Percentiles rank a stretch among this genome's conserved stretches.
Conservation (phyloP, 306 rosid genomes). For the Hippophae gyantsensis region DNA sequence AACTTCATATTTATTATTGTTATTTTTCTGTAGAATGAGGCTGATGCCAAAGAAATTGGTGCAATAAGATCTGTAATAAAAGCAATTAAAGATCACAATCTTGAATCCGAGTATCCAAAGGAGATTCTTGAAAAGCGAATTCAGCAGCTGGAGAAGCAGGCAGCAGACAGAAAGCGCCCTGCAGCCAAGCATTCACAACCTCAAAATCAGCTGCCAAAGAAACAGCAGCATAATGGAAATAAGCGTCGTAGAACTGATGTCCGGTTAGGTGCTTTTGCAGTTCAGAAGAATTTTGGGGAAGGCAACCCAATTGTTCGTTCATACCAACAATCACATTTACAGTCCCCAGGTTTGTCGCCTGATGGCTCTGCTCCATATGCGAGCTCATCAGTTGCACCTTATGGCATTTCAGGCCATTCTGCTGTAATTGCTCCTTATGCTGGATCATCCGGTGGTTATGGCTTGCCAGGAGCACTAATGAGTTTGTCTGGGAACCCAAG, state of each 20-base stretch:
- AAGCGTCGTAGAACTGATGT: conserved; percentile 36
- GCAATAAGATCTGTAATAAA: conserved; percentile 49
- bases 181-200: conserved; percentile 26
- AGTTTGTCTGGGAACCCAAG: conserved; percentile 40
- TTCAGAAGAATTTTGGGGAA: conserved; percentile 16
- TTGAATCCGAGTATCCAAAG: conserved; percentile 50
- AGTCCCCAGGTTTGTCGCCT: conserved; percentile 42
- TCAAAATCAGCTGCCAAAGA: conserved; percentile 20
- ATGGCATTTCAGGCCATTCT: conserved; percentile 37
- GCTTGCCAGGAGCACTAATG: conserved; percentile 36
- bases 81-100: conserved; percentile 50
- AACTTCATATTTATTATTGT: conserved; percentile 2
- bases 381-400: conserved; percentile 35
- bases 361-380: conserved; percentile 33
- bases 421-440: conserved; percentile 32
- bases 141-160: conserved; percentile 45
- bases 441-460: conserved; percentile 46
- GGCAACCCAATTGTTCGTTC: conserved; percentile 24
- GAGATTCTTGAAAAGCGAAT: conserved; percentile 48
- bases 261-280: conserved; percentile 30
- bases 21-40: conserved; percentile 46
- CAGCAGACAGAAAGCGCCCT: conserved; percentile 33
- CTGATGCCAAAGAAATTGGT: conserved; percentile 46
- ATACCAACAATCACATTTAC: conserved; percentile 36
- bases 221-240: conserved; percentile 33